These are phyloP conservation scores for Lactarius pseudohatsudake DNA, from an alignment of 768 basidiomycete species.

Conservation along the genomic window DNA sequence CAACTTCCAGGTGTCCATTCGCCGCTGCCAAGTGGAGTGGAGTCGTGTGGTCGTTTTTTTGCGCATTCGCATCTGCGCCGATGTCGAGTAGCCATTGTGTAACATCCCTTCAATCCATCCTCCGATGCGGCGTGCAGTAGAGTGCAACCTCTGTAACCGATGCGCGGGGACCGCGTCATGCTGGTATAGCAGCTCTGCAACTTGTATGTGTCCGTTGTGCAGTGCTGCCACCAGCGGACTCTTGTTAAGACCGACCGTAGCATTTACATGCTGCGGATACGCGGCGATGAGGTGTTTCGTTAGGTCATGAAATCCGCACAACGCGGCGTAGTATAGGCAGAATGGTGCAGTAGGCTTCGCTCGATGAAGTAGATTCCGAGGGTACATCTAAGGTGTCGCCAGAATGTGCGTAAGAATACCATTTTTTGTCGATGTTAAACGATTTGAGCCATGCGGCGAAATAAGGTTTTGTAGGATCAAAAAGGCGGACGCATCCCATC, in stretches of 20 bases:
- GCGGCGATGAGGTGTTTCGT: no score
- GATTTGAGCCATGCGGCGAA: neutral
- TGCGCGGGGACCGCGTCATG: neutral
- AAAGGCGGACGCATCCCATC: neutral
- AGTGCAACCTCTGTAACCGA: neutral
- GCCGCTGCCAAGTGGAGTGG: neutral
- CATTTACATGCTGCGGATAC: no score
- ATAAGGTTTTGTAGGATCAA: neutral
- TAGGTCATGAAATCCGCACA: no score
- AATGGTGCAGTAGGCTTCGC: neutral
- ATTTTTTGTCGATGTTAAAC: neutral
- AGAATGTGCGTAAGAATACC: neutral
- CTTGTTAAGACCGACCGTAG: no score
- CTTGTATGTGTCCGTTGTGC: neutral
- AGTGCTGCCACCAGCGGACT: neutral
- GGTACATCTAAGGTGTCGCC: no score
- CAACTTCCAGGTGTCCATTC: neutral
- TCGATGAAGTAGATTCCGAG: no score
- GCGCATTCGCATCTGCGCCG: neutral
- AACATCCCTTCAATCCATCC: neutral
- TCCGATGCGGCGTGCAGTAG: neutral
- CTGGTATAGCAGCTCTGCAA: neutral
- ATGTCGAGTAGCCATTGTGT: neutral
- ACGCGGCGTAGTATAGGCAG: no score
- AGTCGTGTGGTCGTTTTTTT: neutral